Conservation (phyloP, 257 asterid genomes). For the Scutellaria barbata region DNA sequence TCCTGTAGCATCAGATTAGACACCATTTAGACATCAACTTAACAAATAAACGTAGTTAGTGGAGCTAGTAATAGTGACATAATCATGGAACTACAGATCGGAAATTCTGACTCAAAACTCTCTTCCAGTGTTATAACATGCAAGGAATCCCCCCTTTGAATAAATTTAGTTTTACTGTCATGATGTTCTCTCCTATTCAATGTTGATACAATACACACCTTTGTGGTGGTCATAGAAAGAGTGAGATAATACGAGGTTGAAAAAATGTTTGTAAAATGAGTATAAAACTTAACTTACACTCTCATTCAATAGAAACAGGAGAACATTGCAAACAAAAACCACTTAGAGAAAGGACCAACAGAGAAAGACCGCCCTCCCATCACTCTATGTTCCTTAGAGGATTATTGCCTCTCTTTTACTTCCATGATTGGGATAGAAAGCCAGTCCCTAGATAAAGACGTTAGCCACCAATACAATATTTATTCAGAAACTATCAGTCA, state of each 20-base stretch:
- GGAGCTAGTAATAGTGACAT: background rate
- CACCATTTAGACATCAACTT: slow-evolving; percentile 10
- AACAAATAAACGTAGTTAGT: background rate
- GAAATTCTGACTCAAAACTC: background rate
- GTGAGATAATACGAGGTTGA: background rate
- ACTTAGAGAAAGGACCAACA: background rate
- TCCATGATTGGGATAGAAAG: slow-evolving; percentile 9
- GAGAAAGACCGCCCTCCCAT: slow-evolving; percentile 11
- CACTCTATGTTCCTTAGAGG: background rate
- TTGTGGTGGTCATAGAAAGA: background rate
- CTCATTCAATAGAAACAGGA: background rate
- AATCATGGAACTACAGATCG: slow-evolving; percentile 12
- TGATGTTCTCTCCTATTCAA: background rate
- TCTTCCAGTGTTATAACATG: background rate
- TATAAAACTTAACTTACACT: background rate
- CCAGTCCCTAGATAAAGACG: background rate
- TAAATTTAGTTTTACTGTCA: background rate
- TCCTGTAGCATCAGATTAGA: slow-evolving; percentile 50
- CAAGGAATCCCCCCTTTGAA: background rate
- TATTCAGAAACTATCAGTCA: background rate
- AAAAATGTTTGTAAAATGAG: background rate
- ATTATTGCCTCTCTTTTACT: background rate
- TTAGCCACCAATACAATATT: background rate
- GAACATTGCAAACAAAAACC: background rate
- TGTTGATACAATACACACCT: background rate